Evolutionary conservation across 371 early-diverging fungal genomes (phyloP), one percentile per base, ranked within the genome.

Genomic region (Polyrhizophydium stewartii): DNA sequence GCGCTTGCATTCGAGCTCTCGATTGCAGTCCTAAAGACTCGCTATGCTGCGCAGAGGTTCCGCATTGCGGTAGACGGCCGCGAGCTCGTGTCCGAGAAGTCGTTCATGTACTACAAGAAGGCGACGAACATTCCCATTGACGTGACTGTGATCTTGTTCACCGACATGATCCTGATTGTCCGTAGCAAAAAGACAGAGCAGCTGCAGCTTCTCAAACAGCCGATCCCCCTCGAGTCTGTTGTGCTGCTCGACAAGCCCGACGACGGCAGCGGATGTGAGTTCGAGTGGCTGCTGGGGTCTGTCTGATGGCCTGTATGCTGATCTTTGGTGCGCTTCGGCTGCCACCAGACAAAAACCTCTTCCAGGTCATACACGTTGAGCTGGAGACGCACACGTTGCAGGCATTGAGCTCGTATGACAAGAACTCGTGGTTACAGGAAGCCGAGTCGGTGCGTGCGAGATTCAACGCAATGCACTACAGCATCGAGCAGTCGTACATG

Each of bases 321-420:
- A n/a, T n/a, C n/a, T n/a, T n/a, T n/a, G n/a, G n/a, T n/a, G n/a
- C n/a, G n/a, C n/a, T n/a, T n/a, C n/a, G n/a, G n/a, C n/a, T n/a
- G n/a, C 35, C 35, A 10, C 3, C 28, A 47, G 49, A 47, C 30
- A 73, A 67, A 51, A 66, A 74, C 55, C 25, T 61, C 19, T 71
- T 76, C 41, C 75, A 74, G 58, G 71, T 78, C 6, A 57, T 74
- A 9, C 77, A 78, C 61, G 53, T 74, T 5, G 67, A 76, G 30
- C 63, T 65, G 38, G 79, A 78, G 50, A 61, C 61, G 17, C 69
- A 78, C 62, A 56, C 64, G 5, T 49, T 78, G 24, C 66, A 70
- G 51, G 55, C 73, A 10, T 43, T 65, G 24, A 63, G 66, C 25
- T 40, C 61, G 0, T 74, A 64, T 56, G 79, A 78, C 61, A 74